These are phyloP conservation scores for Aspergillus quadrilineatus DNA, from an alignment of 2,329 filamentous ascomycete genomes.

Conservation along the genomic window DNA sequence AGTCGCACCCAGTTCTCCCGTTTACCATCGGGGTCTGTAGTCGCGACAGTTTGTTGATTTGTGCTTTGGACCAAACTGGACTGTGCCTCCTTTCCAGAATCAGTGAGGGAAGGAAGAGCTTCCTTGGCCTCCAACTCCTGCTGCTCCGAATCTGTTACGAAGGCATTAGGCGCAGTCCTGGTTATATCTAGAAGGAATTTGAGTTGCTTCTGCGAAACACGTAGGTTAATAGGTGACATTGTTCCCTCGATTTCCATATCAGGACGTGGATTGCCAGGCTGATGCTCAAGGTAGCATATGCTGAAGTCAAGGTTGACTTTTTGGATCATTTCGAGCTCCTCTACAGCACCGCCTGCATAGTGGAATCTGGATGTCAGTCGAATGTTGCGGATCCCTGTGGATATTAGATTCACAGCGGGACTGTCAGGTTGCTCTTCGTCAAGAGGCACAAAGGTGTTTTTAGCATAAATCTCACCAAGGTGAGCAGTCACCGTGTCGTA, in stretches of 20 bases:
- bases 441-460: constrained; percentile 84
- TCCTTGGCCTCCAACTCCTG: constrained; percentile 71
- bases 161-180: constrained; percentile 81
- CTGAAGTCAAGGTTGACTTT: constrained; percentile 93
- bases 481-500: constrained; percentile 89
- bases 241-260: constrained; percentile 88
- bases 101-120: constrained; percentile 63
- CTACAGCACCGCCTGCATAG: constrained; percentile 68
- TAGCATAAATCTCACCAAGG: constrained; percentile 93
- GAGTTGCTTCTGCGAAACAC: constrained; percentile 85
- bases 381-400: constrained; percentile 88
- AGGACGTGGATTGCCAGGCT: constrained; percentile 70
- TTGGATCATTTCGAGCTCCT: constrained; percentile 95
- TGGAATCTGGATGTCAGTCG: constrained; percentile 86
- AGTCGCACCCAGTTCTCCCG: constrained; percentile 85
- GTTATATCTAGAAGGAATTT: constrained; percentile 87
- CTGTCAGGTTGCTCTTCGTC: constrained; percentile 69
- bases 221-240: constrained; percentile 90
- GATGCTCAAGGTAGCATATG: constrained; percentile 88
- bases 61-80: constrained; percentile 53
- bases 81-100: constrained; percentile 49
- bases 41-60: constrained; percentile 52
- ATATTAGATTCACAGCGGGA: constrained; percentile 81
- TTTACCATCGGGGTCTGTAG: constrained; percentile 68
- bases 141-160: constrained; percentile 70